Conservation (phyloP, 2,329 filamentous ascomycete species). For the Cladosporium sp. region DNA sequence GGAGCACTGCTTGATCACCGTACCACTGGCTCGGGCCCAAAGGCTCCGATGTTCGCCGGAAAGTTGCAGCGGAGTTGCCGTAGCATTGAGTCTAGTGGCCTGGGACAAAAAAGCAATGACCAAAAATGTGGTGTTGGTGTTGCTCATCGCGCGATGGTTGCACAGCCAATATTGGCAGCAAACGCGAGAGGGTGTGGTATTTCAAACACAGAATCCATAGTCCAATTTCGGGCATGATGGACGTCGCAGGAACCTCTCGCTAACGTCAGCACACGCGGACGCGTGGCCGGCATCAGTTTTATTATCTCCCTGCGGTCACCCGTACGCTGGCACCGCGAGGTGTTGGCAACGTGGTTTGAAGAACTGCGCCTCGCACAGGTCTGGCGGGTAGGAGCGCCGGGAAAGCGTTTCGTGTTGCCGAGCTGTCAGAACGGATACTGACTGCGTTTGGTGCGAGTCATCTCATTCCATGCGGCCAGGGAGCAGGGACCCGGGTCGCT, state of each 20-base stretch:
- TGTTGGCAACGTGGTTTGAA: constrained; percentile 8
- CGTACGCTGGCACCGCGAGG: background rate
- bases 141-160: background rate
- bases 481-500: background rate
- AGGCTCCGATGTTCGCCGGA: constrained; percentile 10
- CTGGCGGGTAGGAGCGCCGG: constrained; percentile 5
- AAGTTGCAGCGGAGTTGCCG: constrained; percentile 11
- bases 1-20: constrained; percentile 8
- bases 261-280: background rate
- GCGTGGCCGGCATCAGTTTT: background rate
- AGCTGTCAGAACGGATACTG: constrained; percentile 9
- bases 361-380: constrained; percentile 4
- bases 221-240: background rate
- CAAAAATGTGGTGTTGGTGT: background rate
- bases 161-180: constrained; percentile 4
- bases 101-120: background rate
- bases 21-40: constrained; percentile 5
- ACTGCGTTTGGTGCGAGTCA: constrained; percentile 10
- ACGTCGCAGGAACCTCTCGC: background rate
- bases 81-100: constrained; percentile 8
- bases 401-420: constrained; percentile 9
- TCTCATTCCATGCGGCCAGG: constrained; percentile 1
- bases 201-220: background rate
- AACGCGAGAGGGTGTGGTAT: background rate
- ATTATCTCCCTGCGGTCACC: constrained; percentile 1